Evolutionary conservation across 139 green algal species (phyloP).

Genomic region (Picochlorum sp.): DNA sequence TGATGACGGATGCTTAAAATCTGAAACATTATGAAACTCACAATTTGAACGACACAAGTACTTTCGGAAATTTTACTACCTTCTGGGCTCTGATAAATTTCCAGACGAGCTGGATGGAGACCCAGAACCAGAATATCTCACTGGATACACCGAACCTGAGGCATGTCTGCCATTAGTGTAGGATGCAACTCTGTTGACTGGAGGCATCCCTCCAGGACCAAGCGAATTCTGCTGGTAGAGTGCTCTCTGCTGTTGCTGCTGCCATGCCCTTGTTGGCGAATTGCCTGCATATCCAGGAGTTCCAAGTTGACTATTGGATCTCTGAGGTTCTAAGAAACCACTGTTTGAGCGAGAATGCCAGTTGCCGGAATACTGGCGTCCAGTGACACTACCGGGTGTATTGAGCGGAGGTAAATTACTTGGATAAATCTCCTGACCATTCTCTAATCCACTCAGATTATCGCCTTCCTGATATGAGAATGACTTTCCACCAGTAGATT

Average conservation of each 20-base stretch:
- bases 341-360: background rate
- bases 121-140: background rate
- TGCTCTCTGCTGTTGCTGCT: background rate
- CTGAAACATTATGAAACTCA: too few species aligned
- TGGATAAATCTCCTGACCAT: conserved; percentile 1
- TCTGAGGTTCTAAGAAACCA: background rate
- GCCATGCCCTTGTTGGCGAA: background rate
- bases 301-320: background rate
- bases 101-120: conserved; percentile 4
- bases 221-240: conserved; percentile 9
- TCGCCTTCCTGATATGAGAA: background rate
- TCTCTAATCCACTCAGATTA: background rate
- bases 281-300: background rate
- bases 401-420: background rate
- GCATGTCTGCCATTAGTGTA: background rate
- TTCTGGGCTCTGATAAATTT: background rate
- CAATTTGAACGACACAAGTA: too few species aligned
- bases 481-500: conserved; percentile 1
- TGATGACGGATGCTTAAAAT: too few species aligned
- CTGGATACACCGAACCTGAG: background rate
- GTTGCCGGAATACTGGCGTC: background rate
- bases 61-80: too few species aligned
- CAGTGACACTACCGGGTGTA: background rate
- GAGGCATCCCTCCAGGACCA: conserved; percentile 6
- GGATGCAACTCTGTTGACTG: background rate